Percentiles rank a stretch among this genome's conserved stretches.
Conservation (phyloP, 768 basidiomycete genomes). For the Leccinum incarnatum region DNA sequence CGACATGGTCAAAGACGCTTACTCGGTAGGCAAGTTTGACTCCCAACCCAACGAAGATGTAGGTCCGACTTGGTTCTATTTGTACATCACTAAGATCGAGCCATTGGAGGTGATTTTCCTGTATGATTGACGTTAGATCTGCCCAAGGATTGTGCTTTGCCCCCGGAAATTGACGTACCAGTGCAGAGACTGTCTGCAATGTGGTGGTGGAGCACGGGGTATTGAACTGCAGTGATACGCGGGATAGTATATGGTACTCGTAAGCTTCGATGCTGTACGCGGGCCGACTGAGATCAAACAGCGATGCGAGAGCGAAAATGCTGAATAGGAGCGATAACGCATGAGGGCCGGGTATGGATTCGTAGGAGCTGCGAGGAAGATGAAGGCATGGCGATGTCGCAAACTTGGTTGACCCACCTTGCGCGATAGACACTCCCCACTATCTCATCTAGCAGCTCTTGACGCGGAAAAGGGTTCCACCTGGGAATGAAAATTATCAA, state of each 20-base stretch:
- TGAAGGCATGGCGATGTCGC: neutral
- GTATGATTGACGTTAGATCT: neutral
- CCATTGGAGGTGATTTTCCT: conserved; percentile 46
- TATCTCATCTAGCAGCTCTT: conserved; percentile 56
- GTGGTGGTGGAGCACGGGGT: conserved; percentile 50
- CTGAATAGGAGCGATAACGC: conserved; percentile 61
- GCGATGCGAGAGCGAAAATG: conserved; percentile 60
- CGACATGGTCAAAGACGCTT: conserved; percentile 23
- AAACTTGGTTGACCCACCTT: conserved; percentile 35
- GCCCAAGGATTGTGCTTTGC: conserved; percentile 13
- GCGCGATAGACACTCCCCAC: conserved; percentile 52
- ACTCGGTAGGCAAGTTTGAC: conserved; percentile 61
- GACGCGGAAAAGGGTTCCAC: conserved; percentile 50
- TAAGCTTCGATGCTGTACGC: conserved; percentile 53
- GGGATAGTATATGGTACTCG: conserved; percentile 61
- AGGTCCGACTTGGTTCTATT: conserved; percentile 46
- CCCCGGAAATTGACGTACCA: conserved; percentile 40
- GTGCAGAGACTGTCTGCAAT: conserved; percentile 49
- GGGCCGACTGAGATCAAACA: conserved; percentile 53
- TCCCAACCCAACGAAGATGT: conserved; percentile 57
- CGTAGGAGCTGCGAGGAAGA: conserved; percentile 35
- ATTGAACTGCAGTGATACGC: conserved; percentile 48
- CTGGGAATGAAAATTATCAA: conserved; percentile 31
- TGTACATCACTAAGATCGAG: conserved; percentile 56
- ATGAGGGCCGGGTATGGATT: conserved; percentile 43